Percentiles rank a stretch among this genome's conserved stretches.
These are phyloP conservation scores for Eucalyptus urophylla DNA, from an alignment of 345 rosid species.

Conservation along the genomic window DNA sequence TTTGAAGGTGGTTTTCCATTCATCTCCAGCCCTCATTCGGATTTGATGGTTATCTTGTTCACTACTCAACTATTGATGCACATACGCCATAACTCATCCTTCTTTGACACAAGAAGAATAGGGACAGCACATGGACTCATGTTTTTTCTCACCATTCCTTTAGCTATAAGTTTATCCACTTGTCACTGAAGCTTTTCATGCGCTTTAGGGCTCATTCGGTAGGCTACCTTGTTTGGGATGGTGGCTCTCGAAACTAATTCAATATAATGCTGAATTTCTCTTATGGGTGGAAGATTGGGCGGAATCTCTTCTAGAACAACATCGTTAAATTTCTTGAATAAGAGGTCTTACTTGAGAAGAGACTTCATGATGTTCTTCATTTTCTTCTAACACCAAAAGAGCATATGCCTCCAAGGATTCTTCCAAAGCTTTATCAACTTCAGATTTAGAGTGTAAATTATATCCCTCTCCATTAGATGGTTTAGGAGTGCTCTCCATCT, in stretches of 20 bases:
- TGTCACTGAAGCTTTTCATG: neutral
- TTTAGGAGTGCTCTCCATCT: neutral
- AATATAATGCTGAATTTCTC: neutral
- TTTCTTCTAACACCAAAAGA: neutral
- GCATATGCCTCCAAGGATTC: neutral
- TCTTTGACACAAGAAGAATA: neutral
- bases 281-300: neutral
- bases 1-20: neutral
- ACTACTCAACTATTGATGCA: neutral
- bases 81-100: neutral
- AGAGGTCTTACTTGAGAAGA: neutral
- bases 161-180: neutral
- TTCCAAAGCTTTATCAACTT: neutral
- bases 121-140: neutral
- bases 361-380: neutral
- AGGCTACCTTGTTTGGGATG: neutral
- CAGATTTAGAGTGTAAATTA: neutral
- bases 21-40: neutral
- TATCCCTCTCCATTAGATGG: neutral
- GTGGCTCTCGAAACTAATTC: fast-evolving
- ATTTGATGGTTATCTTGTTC: neutral
- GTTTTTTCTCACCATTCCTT: neutral
- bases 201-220: neutral
- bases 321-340: neutral
- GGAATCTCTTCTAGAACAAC: neutral